A percentile compares a stretch with the other conserved stretches of the same genome.
Conservation (phyloP, 1,284 basidiomycete genomes). For the Leccinum subfulvum region DNA sequence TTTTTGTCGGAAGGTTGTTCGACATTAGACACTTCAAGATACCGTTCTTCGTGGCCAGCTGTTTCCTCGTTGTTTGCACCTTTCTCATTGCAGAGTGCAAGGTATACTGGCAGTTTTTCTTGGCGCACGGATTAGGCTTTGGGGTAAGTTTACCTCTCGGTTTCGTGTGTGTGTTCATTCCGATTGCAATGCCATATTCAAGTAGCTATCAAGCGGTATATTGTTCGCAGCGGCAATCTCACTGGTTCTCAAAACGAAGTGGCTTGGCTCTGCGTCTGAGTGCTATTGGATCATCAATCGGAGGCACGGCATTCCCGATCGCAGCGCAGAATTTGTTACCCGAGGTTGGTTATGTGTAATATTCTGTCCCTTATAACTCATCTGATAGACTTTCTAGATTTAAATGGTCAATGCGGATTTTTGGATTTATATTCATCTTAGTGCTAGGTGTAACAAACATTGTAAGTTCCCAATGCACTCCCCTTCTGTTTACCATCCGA, state of each 20-base stretch:
- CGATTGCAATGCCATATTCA: background rate
- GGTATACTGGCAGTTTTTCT: conserved; percentile 41
- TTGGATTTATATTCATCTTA: conserved; percentile 43
- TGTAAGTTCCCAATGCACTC: conserved; percentile 18
- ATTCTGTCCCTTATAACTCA: background rate
- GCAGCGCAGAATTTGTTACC: conserved; percentile 37
- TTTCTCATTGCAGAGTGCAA: conserved; percentile 46
- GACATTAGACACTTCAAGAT: conserved; percentile 11
- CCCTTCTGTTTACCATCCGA: background rate
- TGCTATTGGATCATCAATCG: conserved; percentile 35
- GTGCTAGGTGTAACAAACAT: conserved; percentile 39
- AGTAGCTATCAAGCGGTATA: conserved; percentile 17
- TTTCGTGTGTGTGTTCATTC: background rate
- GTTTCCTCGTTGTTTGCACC: conserved; percentile 40
- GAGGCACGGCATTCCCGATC: conserved; percentile 32
- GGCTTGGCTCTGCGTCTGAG: conserved; percentile 29
- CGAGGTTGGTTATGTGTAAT: conserved; percentile 32
- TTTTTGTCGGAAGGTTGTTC: conserved; percentile 13
- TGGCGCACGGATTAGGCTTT: conserved; percentile 44
- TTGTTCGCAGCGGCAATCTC: conserved; percentile 43
- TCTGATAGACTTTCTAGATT: conserved; percentile 17
- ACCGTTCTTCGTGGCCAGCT: background rate
- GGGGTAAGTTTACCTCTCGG: conserved; percentile 29
- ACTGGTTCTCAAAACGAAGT: conserved; percentile 42
- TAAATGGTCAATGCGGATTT: conserved; percentile 48